Evolutionary conservation across 306 rosid genomes (phyloP).

Genomic region (Begonia fuchsioides): DNA sequence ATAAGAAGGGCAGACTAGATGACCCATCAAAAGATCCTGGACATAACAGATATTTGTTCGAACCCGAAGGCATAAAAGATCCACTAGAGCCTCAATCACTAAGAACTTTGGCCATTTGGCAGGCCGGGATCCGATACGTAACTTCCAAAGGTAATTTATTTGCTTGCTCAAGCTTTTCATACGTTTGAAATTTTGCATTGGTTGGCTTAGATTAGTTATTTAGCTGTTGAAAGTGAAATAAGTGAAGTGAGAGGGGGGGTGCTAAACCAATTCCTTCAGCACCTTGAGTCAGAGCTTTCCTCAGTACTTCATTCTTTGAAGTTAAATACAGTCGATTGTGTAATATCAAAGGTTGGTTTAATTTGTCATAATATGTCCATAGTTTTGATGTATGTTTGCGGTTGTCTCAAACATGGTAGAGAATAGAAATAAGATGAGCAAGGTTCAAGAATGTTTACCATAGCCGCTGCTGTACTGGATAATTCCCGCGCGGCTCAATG

Average conservation of each 20-base stretch:
- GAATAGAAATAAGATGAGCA: too few relatives aligned
- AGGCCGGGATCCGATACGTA: constrained; percentile 31
- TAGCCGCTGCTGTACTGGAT: too few relatives aligned
- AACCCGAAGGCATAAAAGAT: constrained; percentile 18
- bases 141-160: constrained; percentile 51
- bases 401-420: too few relatives aligned
- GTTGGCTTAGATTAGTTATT: constrained; percentile 13
- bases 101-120: constrained; percentile 59
- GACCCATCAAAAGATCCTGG: constrained; percentile 21
- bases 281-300: constrained; percentile 56
- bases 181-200: neutral
- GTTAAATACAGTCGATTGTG: constrained; percentile 19
- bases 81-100: constrained; percentile 33
- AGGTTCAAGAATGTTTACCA: too few relatives aligned
- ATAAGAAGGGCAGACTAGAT: constrained; percentile 10
- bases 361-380: too few relatives aligned
- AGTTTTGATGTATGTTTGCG: too few relatives aligned
- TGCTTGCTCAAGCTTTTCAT: neutral
- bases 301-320: constrained; percentile 35
- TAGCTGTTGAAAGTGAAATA: constrained; percentile 46
- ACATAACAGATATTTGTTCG: constrained; percentile 19
- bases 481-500: too few relatives aligned
- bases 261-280: constrained; percentile 30
- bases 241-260: constrained; percentile 16
- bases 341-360: constrained; percentile 22